phyloP scores from a whole-genome alignment of 73 alveolate genomes.

The Durusdinium trenchii region DNA sequence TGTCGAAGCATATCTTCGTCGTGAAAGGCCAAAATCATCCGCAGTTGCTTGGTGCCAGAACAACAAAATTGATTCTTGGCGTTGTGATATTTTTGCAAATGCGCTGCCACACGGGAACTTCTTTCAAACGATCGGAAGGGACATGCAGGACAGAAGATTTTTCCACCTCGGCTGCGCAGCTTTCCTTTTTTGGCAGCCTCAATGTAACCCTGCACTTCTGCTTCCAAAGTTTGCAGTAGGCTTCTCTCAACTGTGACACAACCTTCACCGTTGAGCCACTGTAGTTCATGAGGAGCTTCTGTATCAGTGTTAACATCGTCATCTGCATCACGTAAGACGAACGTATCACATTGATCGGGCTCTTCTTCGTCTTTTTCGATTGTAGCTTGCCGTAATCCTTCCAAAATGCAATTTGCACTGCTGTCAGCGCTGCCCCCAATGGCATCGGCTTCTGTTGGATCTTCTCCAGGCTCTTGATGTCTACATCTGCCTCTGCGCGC shows the following conservation, averaged over 20 bases:
- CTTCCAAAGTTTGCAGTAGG: not conserved
- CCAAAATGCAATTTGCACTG: too few species aligned
- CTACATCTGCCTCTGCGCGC: too few species aligned
- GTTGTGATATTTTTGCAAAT: not conserved
- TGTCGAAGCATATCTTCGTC: not conserved
- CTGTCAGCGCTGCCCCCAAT: too few species aligned
- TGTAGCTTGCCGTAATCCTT: too few species aligned
- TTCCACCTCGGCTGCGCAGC: not conserved
- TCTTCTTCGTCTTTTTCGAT: too few species aligned
- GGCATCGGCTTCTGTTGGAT: too few species aligned
- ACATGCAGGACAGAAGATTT: not conserved
- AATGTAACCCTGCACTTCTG: not conserved
- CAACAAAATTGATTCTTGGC: not conserved
- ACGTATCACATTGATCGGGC: too few species aligned
- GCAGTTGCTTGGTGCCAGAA: not conserved
- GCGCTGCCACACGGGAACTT: not conserved
- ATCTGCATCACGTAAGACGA: too few species aligned
- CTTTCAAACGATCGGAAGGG: not conserved
- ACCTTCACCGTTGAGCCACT: not conserved
- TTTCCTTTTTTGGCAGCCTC: not conserved
- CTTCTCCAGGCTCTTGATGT: too few species aligned
- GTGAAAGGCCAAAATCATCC: not conserved
- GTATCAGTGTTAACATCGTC: not conserved
- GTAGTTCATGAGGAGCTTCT: not conserved
- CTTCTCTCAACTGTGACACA: not conserved